Evolutionary conservation across 1,139 yeast genomes (phyloP).

Genomic region (Pichia sp.): DNA sequence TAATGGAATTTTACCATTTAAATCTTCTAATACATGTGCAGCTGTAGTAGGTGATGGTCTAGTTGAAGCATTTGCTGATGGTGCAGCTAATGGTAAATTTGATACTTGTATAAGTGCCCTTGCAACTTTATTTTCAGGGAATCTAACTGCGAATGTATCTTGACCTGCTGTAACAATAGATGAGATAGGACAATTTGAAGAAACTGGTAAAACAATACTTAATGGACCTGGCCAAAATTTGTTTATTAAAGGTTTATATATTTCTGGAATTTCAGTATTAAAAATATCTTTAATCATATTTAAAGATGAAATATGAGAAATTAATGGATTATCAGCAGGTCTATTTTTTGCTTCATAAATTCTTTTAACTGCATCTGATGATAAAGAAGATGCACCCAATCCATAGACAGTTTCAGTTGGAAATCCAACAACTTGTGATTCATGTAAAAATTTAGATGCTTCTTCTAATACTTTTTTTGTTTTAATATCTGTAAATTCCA

Average conservation of each 20-base stretch:
- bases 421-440: conserved; percentile 71
- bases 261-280: conserved; percentile 48
- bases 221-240: conserved; percentile 96
- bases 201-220: conserved; percentile 75
- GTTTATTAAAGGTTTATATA: conserved; percentile 56
- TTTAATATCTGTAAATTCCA: conserved; percentile 40
- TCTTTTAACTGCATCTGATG: conserved; percentile 63
- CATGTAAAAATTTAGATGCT: conserved; percentile 54
- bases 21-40: conserved; percentile 72
- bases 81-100: conserved; percentile 92
- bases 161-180: conserved; percentile 78
- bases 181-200: conserved; percentile 47
- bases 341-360: conserved; percentile 86
- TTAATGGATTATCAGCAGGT: conserved; percentile 92
- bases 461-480: conserved; percentile 45
- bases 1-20: conserved; percentile 73
- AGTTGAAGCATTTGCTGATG: conserved; percentile 95
- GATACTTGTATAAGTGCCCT: conserved; percentile 83
- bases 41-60: conserved; percentile 92
- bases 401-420: conserved; percentile 99
- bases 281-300: conserved; percentile 60
- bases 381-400: conserved; percentile 79
- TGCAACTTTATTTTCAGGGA: conserved; percentile 85
- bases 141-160: conserved; percentile 82
- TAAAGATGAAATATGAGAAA: conserved; percentile 77